These are phyloP conservation scores for Aspergillus calidoustus DNA, from an alignment of 2,329 filamentous ascomycete genomes.

Conservation along the genomic window DNA sequence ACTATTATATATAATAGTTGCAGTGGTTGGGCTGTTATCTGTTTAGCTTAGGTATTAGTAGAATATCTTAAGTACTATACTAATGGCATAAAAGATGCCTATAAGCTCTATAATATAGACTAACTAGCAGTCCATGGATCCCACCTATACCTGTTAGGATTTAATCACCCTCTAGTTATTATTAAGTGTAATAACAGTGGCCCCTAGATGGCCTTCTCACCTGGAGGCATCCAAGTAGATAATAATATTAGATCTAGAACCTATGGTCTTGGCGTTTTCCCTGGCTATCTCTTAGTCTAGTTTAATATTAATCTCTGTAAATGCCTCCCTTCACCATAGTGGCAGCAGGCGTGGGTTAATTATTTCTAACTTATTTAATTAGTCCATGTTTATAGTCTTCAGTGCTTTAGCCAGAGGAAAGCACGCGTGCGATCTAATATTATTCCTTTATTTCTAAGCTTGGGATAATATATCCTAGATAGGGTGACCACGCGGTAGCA, in stretches of 20 bases:
- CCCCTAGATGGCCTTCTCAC: constrained; percentile 24
- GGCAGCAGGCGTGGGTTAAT: neutral
- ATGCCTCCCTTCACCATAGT: neutral
- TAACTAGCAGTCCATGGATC: constrained; percentile 26
- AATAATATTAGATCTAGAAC: constrained; percentile 15
- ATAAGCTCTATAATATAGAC: constrained; percentile 29
- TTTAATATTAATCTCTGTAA: neutral
- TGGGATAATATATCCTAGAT: constrained; percentile 15
- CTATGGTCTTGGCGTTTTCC: constrained; percentile 21
- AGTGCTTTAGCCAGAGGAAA: constrained; percentile 29
- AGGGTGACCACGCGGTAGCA: constrained; percentile 22
- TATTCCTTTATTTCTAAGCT: constrained; percentile 17
- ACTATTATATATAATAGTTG: constrained; percentile 26
- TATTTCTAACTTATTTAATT: neutral
- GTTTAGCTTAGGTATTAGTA: neutral
- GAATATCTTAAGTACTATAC: constrained; percentile 18
- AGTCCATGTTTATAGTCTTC: neutral
- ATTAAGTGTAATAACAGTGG: constrained; percentile 8
- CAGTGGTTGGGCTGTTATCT: constrained; percentile 8
- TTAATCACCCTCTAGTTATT: neutral
- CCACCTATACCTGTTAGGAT: neutral
- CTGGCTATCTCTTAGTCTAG: constrained; percentile 10
- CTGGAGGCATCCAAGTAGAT: constrained; percentile 27
- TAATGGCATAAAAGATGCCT: constrained; percentile 27
- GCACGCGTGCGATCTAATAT: constrained; percentile 17